phyloP scores from a whole-genome alignment of 2,329 filamentous ascomycete genomes.

The Tetracladium maxilliforme region DNA sequence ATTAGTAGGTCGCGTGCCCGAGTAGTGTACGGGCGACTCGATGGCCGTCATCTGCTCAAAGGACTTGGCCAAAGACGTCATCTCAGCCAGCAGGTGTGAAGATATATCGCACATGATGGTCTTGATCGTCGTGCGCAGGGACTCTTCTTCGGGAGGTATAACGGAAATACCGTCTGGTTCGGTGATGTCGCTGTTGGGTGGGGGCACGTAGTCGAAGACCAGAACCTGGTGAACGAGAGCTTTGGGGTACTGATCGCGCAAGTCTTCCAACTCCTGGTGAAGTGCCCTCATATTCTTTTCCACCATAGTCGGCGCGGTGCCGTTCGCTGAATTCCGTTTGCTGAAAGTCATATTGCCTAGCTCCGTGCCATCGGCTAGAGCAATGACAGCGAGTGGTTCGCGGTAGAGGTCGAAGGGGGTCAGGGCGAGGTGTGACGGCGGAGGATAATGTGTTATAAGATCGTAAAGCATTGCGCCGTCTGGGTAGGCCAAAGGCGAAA shows the following conservation, averaged over 20 bases:
- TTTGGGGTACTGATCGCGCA: slow-evolving; percentile 60
- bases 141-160: slow-evolving; percentile 53
- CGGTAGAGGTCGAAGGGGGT: slow-evolving; percentile 85
- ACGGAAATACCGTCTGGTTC: slow-evolving; percentile 54
- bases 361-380: slow-evolving; percentile 69
- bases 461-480: slow-evolving; percentile 80
- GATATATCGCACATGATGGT: slow-evolving; percentile 70
- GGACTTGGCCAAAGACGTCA: slow-evolving; percentile 59
- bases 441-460: slow-evolving; percentile 64
- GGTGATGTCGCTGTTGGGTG: slow-evolving; percentile 30
- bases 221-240: slow-evolving; percentile 66
- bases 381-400: slow-evolving; percentile 71
- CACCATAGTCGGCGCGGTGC: slow-evolving; percentile 29
- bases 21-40: slow-evolving; percentile 54
- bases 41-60: slow-evolving; percentile 61
- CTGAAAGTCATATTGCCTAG: slow-evolving; percentile 37
- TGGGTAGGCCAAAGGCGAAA: slow-evolving; percentile 80
- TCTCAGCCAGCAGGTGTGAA: slow-evolving; percentile 57
- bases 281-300: slow-evolving; percentile 44
- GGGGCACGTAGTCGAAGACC: slow-evolving; percentile 57
- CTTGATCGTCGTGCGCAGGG: slow-evolving; percentile 66
- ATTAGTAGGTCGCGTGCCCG: slow-evolving; percentile 22
- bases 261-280: slow-evolving; percentile 52
- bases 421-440: slow-evolving; percentile 64
- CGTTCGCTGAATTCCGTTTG: slow-evolving; percentile 36